phyloP scores from a whole-genome alignment of 176 grass and related monocot genomes.

The Chrysopogon serrulatus region DNA sequence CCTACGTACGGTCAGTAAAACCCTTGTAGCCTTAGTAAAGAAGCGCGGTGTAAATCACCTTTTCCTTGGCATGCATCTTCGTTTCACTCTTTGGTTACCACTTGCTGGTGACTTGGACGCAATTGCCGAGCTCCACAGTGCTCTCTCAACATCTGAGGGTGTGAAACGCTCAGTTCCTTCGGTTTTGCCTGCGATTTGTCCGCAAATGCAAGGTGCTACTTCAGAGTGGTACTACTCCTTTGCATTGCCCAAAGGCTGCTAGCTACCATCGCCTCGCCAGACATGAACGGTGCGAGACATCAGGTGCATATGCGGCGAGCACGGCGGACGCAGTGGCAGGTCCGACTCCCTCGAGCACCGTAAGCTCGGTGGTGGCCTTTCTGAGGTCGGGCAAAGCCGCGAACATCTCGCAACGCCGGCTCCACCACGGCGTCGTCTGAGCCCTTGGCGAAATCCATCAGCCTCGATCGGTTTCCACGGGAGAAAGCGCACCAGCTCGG shows the following conservation, averaged over 20 bases:
- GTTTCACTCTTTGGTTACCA: constrained; percentile 5
- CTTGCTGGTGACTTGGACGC: constrained; percentile 38
- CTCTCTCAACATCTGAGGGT: constrained; percentile 61
- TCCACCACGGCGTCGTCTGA: constrained; percentile 53
- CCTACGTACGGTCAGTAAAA: background rate
- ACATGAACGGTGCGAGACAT: constrained; percentile 80
- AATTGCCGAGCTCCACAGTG: constrained; percentile 74
- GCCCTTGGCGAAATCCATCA: constrained; percentile 68
- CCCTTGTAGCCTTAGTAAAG: background rate
- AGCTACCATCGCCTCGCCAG: constrained; percentile 78
- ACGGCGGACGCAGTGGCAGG: constrained; percentile 72
- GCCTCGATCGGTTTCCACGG: constrained; percentile 93
- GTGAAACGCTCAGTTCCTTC: constrained; percentile 79
- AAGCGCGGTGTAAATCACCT: constrained; percentile 8
- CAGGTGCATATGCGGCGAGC: constrained; percentile 64
- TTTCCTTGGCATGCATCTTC: constrained; percentile 46
- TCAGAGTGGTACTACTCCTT: constrained; percentile 93
- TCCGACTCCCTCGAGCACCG: constrained; percentile 66
- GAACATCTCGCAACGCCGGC: constrained; percentile 59
- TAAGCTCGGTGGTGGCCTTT: constrained; percentile 62
- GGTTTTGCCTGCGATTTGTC: constrained; percentile 63
- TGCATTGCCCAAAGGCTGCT: constrained; percentile 54
- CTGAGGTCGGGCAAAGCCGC: constrained; percentile 57
- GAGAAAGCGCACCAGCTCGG: constrained; percentile 69
- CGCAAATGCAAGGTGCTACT: constrained; percentile 69